A percentile compares a stretch with the other conserved stretches of the same genome.
Conservation (phyloP, 495 filamentous ascomycete species). For the Penicillium alfredii region DNA sequence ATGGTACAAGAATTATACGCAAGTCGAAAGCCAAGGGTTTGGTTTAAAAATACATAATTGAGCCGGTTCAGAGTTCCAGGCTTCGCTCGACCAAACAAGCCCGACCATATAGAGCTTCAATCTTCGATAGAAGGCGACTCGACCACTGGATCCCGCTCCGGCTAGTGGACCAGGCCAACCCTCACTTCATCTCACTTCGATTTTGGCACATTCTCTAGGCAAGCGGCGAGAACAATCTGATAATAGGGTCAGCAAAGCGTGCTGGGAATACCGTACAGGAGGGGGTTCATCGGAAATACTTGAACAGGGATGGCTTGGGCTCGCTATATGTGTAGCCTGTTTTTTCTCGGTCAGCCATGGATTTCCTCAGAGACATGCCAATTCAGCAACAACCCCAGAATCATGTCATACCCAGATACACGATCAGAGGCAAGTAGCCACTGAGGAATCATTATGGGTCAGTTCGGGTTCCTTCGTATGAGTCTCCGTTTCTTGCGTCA, state of each 20-base stretch:
- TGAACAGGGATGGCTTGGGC: slow-evolving; percentile 86
- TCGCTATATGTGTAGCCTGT: slow-evolving; percentile 90
- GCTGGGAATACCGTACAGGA: neutral
- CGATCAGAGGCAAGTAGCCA: slow-evolving; percentile 92
- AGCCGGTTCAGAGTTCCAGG: too few species aligned
- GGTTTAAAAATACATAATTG: slow-evolving; percentile 18
- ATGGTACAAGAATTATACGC: too few species aligned
- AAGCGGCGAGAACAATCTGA: slow-evolving; percentile 68
- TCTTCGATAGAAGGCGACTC: too few species aligned
- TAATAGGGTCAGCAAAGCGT: slow-evolving; percentile 14
- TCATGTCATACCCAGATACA: slow-evolving; percentile 78
- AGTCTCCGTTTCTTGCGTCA: slow-evolving; percentile 1
- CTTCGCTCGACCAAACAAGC: slow-evolving; percentile 1
- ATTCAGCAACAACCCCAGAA: neutral
- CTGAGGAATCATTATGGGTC: slow-evolving; percentile 43
- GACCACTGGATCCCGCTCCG: too few species aligned
- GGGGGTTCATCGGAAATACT: slow-evolving; percentile 49
- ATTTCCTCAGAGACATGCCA: neutral
- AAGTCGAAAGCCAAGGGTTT: too few species aligned
- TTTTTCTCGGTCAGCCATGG: slow-evolving; percentile 9
- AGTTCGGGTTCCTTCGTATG: slow-evolving; percentile 18
- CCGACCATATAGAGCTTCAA: too few species aligned
- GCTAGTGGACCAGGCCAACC: too few species aligned
- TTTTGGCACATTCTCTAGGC: slow-evolving; percentile 30
- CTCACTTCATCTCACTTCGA: slow-evolving; percentile 9